Base-by-base conservation (phyloP, 139 green algal species). In the Mesostigma viride region DNA sequence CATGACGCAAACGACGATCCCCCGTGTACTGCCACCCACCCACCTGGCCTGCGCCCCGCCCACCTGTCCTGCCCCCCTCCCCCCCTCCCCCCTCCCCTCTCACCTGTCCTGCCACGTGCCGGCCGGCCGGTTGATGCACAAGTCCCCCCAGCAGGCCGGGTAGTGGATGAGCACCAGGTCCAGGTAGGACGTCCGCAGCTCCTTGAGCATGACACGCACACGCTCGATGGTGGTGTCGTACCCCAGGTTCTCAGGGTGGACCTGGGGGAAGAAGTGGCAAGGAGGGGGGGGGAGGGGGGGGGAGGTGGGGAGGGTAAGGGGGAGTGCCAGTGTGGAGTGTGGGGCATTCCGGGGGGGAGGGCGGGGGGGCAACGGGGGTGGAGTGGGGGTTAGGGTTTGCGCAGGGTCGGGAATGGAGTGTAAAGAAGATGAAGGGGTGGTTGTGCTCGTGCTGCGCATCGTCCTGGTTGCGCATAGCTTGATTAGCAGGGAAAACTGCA, bases 81-180 rank as follows among this genome's bases (percentile, higher is more conserved):
- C 31, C 71, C 88, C 82, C 63, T 89, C 44, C 2, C 78, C 83
- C 22, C 67, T 67, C 83, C 83, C 26, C 27, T 63, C 28, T 40
- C 62, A 92, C 63, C 77, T 88, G 69, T 87, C 84, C 62, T 80
- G 45, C 77, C 81, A 91, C 1, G 45, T 74, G 26, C 77, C 70
- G 1, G 36, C 11, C 0, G 71, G 67, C 35, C 40, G 36, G 3
- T 45, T 67, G n/a, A 53, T 64, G 73, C 85, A 91, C 58, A 91
- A 71, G 51, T 67, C 63, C 0, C 53, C 68, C 62, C 74, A 88
- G 68, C 87, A 94, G 31, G 68, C 64, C 8, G 88, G 81, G 72
- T 95, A 95, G 78, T 95, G 88, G 66, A 95, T 76, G 36, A 95
- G 76, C 35, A 94, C 68, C 11, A 93, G 78, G 68, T 95, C 87